Percentiles rank a stretch among this genome's conserved stretches.
phyloP scores from a whole-genome alignment of 148 eudicot genomes.

The Rhododendron williamsianum region DNA sequence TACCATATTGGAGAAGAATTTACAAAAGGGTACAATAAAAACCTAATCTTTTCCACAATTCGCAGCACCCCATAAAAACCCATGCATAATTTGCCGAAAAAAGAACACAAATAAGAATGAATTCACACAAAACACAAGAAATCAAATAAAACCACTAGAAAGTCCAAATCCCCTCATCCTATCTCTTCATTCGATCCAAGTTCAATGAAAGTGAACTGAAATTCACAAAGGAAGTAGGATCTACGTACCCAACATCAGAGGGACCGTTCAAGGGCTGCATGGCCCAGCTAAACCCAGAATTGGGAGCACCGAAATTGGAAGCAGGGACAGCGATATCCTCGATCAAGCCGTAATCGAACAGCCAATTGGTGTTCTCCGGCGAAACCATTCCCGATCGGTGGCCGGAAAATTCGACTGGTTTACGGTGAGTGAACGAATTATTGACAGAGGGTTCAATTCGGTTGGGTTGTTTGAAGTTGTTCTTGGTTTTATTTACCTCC shows the following conservation, averaged over 20 bases:
- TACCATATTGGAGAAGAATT: neutral
- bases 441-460: neutral
- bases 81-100: neutral
- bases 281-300: conserved; percentile 51
- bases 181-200: neutral
- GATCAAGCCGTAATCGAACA: conserved; percentile 48
- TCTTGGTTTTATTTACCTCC: neutral
- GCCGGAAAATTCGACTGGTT: conserved; percentile 9
- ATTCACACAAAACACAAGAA: neutral
- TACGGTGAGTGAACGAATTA: neutral
- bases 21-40: neutral
- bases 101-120: neutral
- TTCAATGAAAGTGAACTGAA: neutral
- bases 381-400: conserved; percentile 41
- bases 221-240: neutral
- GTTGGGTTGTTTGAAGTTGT: neutral
- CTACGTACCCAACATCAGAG: conserved; percentile 47
- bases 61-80: neutral
- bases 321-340: conserved; percentile 57
- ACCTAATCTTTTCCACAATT: neutral
- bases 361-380: conserved; percentile 64
- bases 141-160: neutral
- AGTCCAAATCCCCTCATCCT: conserved; percentile 4
- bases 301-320: conserved; percentile 33
- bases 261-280: conserved; percentile 44